Conservation (phyloP, 306 rosid species). For the Corylus americana region DNA sequence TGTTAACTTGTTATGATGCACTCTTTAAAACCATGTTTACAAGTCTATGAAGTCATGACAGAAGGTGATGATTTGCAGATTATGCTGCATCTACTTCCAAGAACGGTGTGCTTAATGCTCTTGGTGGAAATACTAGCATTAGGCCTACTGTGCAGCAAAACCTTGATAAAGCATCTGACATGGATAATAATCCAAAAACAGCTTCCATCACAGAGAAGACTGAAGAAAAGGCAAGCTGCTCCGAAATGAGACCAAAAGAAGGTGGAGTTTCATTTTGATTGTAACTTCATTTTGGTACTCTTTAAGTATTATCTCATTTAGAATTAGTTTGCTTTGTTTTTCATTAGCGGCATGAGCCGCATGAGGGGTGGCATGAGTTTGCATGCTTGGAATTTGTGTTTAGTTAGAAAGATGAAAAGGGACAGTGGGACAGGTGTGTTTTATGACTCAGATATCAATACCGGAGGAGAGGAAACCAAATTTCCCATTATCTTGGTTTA, state of each 20-base stretch:
- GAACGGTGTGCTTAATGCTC: slow-evolving; percentile 38
- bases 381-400: neutral
- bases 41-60: slow-evolving; percentile 24
- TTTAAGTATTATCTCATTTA: slow-evolving; percentile 1
- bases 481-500: neutral
- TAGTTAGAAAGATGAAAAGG: slow-evolving; percentile 7
- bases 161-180: slow-evolving; percentile 16
- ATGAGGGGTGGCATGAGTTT: neutral
- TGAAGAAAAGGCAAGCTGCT: slow-evolving; percentile 76
- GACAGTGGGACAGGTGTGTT: neutral
- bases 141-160: slow-evolving; percentile 37
- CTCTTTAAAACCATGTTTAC: neutral
- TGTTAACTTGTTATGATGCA: neutral
- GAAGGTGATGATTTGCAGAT: slow-evolving; percentile 40
- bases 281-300: neutral
- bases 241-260: slow-evolving; percentile 83
- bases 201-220: slow-evolving; percentile 37
- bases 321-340: neutral
- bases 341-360: neutral
- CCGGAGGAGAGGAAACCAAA: slow-evolving; percentile 3
- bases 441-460: neutral
- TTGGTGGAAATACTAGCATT: slow-evolving; percentile 32
- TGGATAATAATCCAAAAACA: slow-evolving; percentile 27
- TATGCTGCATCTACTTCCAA: slow-evolving; percentile 33
- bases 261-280: slow-evolving; percentile 44